Base-by-base conservation (phyloP, 345 rosid species). In the Salix purpurea region DNA sequence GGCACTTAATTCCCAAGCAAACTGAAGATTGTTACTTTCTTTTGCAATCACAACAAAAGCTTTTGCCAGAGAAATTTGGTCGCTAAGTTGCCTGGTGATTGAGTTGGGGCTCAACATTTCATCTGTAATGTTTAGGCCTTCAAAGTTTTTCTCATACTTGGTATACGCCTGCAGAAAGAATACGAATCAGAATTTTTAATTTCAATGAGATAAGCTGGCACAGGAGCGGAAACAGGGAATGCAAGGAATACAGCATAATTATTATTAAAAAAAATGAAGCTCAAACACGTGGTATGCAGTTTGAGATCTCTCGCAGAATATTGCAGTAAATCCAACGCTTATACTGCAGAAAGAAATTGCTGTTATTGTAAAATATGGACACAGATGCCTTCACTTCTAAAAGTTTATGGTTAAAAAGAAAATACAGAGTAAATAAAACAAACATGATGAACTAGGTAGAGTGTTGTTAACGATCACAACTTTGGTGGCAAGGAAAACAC, bases 1-100 rank as follows among this genome's bases (percentile, higher is more conserved):
- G 40, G 98, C 96, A 79, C 98, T 92, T 75, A 94, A 79, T 71
- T 92, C 98, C 98, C 98, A 94, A 21, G 98, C 98, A 83, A 92
- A 91, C 84, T 94, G 98, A 52, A 92, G 90, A 77, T 94, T 94
- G 79, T 83, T 94, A 83, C 94, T 92, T 85, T 94, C 98, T 86
- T 94, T 94, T 16, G 97, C 97, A 77, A 94, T 94, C 76, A 91
- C 96, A 23, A 94, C 93, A 76, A 92, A 89, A 32, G 94, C 91
- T 85, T 94, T 92, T 65, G 98, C 98, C 67, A 94, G 94, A 75
- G 92, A 84, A 52, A 94, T 94, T 81, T 94, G 98, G 74, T 94
- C 97, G 10, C 87, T 90, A 18, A 94, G 84, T 84, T 94, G 97
- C 71, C 98, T 91, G 71, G 95, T 86, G 70, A 91, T 87, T 0